A percentile compares a stretch with the other conserved stretches of the same genome.
These are phyloP conservation scores for Eragrostis nindensis DNA, from an alignment of 176 grass and related monocot species.

Conservation along the genomic window DNA sequence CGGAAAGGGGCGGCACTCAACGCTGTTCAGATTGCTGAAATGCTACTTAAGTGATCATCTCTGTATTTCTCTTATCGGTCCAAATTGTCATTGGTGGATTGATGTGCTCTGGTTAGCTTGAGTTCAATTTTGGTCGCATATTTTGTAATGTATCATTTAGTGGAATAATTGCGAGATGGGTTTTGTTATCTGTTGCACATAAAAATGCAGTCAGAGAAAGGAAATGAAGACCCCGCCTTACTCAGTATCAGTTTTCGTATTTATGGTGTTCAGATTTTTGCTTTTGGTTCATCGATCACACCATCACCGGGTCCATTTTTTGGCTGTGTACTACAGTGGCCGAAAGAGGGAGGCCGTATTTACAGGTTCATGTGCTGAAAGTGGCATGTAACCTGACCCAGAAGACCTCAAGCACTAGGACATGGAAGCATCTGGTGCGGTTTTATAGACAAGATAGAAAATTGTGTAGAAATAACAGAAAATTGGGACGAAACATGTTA, in stretches of 20 bases:
- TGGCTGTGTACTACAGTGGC: slow-evolving; percentile 7
- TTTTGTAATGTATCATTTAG: slow-evolving; percentile 31
- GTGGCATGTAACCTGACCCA: slow-evolving; percentile 9
- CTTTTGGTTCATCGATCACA: not conserved
- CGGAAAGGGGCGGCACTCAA: slow-evolving; percentile 98
- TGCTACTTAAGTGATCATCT: slow-evolving; percentile 65
- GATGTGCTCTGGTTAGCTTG: slow-evolving; percentile 21
- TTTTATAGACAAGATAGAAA: slow-evolving; percentile 15
- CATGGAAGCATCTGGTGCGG: not conserved
- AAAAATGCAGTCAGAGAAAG: not conserved
- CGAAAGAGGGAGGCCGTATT: not conserved
- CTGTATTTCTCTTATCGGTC: slow-evolving; percentile 5
- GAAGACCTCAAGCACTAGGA: not conserved
- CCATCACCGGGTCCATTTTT: not conserved
- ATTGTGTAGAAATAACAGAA: not conserved
- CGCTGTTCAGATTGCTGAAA: slow-evolving; percentile 92
- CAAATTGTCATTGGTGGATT: slow-evolving; percentile 6
- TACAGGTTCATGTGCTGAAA: not conserved
- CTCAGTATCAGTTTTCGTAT: not conserved
- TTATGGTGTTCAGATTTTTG: not conserved
- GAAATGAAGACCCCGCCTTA: not conserved
- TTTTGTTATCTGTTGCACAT: slow-evolving; percentile 23
- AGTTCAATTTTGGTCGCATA: slow-evolving; percentile 37
- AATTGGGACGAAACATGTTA: not conserved
- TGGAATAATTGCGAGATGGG: slow-evolving; percentile 14